Conservation (phyloP, 2,329 filamentous ascomycete genomes). For the Madurella fahalii region DNA sequence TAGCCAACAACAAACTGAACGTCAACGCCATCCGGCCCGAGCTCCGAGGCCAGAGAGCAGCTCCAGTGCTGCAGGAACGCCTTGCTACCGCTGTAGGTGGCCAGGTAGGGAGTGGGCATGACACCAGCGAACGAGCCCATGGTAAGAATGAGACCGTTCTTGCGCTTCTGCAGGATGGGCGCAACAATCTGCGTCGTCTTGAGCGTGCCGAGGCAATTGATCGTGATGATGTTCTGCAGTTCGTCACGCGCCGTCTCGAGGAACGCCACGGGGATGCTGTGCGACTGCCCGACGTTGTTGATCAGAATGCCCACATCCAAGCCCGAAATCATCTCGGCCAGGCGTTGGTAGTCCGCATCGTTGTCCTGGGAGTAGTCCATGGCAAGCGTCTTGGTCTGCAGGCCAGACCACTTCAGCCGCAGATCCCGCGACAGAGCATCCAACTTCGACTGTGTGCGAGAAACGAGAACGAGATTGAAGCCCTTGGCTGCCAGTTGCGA, state of each 20-base stretch:
- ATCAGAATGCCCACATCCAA: slow-evolving; percentile 83
- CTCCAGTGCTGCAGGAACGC: slow-evolving; percentile 98
- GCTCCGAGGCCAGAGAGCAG: slow-evolving; percentile 75
- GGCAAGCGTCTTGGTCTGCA: slow-evolving; percentile 72
- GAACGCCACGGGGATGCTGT: slow-evolving; percentile 89
- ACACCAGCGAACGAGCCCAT: slow-evolving; percentile 97
- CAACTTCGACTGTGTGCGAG: slow-evolving; percentile 91
- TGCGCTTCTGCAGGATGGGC: slow-evolving; percentile 78
- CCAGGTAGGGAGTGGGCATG: slow-evolving; percentile 84
- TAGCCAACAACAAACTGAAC: slow-evolving; percentile 92
- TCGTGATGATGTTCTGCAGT: slow-evolving; percentile 83
- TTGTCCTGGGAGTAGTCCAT: slow-evolving; percentile 89
- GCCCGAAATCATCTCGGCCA: slow-evolving; percentile 63
- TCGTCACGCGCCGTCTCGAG: slow-evolving; percentile 73
- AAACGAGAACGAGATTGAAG: slow-evolving; percentile 93
- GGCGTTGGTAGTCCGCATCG: slow-evolving; percentile 71
- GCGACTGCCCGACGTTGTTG: slow-evolving; percentile 96
- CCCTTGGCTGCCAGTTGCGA: slow-evolving; percentile 84
- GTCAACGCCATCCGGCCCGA: slow-evolving; percentile 74
- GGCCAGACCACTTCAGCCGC: slow-evolving; percentile 58
- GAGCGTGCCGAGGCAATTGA: slow-evolving; percentile 91
- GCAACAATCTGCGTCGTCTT: slow-evolving; percentile 81
- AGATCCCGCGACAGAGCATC: slow-evolving; percentile 73
- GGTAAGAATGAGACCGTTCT: slow-evolving; percentile 84
- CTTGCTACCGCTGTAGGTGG: slow-evolving; percentile 96